Conservation (phyloP, 169 alveolate species). For the Plasmodium gonderi region DNA sequence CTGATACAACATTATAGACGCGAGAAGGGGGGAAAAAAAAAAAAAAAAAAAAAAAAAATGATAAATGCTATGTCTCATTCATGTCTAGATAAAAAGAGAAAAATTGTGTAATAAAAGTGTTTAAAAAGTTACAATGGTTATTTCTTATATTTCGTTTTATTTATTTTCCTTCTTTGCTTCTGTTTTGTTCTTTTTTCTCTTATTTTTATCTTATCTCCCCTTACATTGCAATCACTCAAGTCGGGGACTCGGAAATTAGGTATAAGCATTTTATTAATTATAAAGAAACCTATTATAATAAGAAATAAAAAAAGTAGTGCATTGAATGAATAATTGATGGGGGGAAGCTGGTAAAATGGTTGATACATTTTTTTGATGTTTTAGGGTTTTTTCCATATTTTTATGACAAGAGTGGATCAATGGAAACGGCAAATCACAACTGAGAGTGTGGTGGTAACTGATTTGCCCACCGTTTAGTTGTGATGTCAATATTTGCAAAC, state of each 20-base stretch:
- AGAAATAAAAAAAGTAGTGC: not conserved
- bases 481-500: not conserved
- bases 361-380: no score
- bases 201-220: not conserved
- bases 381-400: no score
- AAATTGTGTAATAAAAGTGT: no score
- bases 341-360: not conserved
- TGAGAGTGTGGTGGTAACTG: no score
- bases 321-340: not conserved
- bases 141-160: no score
- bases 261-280: constrained; percentile 88
- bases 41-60: no score
- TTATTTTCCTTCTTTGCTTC: no score
- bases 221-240: constrained; percentile 78
- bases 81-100: no score
- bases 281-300: constrained; percentile 82
- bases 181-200: not conserved
- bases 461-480: no score
- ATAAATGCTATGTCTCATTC: no score
- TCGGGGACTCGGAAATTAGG: constrained; percentile 89
- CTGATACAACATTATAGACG: not conserved
- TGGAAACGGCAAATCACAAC: not conserved
- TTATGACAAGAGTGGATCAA: not conserved
- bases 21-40: not conserved
- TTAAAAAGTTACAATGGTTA: no score